phyloP scores from a whole-genome alignment of 192 early-diverging fungal species.

The Martensiomyces pterosporus region DNA sequence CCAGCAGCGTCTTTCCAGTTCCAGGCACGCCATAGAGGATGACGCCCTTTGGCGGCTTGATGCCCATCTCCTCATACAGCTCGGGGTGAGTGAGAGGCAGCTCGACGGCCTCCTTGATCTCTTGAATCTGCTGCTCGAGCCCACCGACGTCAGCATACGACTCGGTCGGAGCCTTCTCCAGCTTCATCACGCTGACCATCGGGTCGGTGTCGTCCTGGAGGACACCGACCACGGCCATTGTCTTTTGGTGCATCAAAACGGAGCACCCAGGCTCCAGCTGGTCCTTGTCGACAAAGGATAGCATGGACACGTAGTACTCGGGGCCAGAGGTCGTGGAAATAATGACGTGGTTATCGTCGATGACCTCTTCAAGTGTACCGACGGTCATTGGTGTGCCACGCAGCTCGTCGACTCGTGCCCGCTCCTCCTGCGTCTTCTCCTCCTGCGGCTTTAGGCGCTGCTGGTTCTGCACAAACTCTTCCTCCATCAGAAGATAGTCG shows the following conservation, averaged over 20 bases:
- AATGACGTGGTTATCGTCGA: conserved; percentile 99
- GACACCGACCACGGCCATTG: conserved; percentile 90
- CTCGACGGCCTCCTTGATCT: conserved; percentile 98
- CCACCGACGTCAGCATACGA: conserved; percentile 98
- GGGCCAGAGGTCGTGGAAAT: conserved; percentile 87
- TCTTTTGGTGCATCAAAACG: conserved; percentile 89
- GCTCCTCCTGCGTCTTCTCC: conserved; percentile 90
- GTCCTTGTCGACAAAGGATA: conserved; percentile 99
- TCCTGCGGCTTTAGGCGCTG: conserved; percentile 96
- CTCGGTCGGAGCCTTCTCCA: conserved; percentile 98
- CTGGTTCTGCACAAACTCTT: conserved; percentile 99
- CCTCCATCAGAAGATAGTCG: conserved; percentile 97
- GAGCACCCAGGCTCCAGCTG: conserved; percentile 95
- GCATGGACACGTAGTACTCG: conserved; percentile 96
- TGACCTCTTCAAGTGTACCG: conserved; percentile 95
- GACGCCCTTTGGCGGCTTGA: conserved; percentile 96
- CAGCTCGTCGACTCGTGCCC: conserved; percentile 90
- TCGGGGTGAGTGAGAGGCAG: conserved; percentile 96
- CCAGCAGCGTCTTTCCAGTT: conserved; percentile 90
- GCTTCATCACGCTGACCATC: conserved; percentile 99
- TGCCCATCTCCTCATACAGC: conserved; percentile 98
- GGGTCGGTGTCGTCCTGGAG: conserved; percentile 93
- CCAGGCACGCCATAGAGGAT: conserved; percentile 95
- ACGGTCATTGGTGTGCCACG: conserved; percentile 97
- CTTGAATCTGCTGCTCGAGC: conserved; percentile 93